Base-by-base conservation (phyloP, 805 yeast genomes). In the Candida namnaoensis region DNA sequence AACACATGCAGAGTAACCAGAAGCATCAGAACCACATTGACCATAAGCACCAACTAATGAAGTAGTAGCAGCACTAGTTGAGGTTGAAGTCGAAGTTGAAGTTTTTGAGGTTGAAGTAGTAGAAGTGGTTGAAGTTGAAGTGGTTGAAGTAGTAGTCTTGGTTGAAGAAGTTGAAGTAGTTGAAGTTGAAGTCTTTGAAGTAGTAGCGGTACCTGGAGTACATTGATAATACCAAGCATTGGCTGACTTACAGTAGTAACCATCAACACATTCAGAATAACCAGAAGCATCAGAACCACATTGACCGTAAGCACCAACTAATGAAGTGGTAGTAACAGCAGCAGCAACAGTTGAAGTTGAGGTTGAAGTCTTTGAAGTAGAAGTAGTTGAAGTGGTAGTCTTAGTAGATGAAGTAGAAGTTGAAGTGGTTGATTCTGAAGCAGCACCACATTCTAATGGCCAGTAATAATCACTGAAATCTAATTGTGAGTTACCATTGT, bases 1-100 rank as follows among this genome's bases (percentile, higher is more conserved):
- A 10, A 39, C 45, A 41, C 56, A 49, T 19, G 49, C 45, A 7
- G 36, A 24, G 33, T 24, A 45, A 15, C 37, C 28, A 26, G 28
- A 26, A 26, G n/a, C 36, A 10, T 6, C n/a, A 36, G 52, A 53
- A 38, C 55, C 55, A 44, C 55, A 49, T 30, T 41, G 47, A 4
- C 40, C 49, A 32, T 46, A 46, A 6, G 30, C 36, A 9, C 30
- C 11, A 4, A n/a, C 32, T 33, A 37, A 41, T 35, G 42, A 15
- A 13, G 37, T 13, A 12, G 39, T 14, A 11, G 46, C 10, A 12
- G 37, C 13, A 28, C 35, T 19, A 19, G 24, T 37, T 28, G 35
- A 33, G n/a, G 39, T 11, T 2, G 42, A 37, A 24, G 40, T 15
- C n/a, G 39, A 35, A 14, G 36, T 32, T 5, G 37, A 35, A 32